These are phyloP conservation scores for Extremus antarcticus DNA, from an alignment of 495 filamentous ascomycete species.

Conservation along the genomic window DNA sequence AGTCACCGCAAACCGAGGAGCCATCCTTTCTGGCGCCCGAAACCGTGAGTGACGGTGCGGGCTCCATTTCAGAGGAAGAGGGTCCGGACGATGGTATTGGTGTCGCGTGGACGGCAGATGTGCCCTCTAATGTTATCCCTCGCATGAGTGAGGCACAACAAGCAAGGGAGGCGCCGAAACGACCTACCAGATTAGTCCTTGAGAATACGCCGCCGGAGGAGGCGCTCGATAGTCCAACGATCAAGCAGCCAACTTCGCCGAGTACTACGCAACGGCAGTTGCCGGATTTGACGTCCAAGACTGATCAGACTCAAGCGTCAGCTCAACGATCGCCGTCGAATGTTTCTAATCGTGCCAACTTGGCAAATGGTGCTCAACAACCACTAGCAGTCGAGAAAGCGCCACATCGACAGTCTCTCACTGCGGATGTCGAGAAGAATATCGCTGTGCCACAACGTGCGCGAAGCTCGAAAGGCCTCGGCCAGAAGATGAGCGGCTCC, in stretches of 20 bases:
- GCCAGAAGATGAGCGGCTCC: constrained; percentile 8
- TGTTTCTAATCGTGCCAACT: background rate
- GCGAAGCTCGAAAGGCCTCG: background rate
- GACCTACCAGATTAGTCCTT: background rate
- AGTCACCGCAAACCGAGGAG: background rate
- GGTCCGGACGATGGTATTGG: constrained; percentile 1
- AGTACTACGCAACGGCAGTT: background rate
- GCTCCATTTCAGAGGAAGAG: background rate
- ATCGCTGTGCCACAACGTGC: background rate
- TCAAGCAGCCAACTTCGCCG: background rate
- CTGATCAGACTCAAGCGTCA: background rate
- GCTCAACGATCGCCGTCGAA: background rate
- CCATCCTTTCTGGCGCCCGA: background rate
- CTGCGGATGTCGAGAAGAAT: constrained; percentile 5
- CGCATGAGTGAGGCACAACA: background rate
- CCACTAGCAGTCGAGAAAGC: background rate
- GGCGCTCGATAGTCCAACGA: constrained; percentile 2
- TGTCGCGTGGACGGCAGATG: constrained; percentile 6
- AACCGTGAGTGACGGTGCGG: background rate
- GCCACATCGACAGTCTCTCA: background rate
- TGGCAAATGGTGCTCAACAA: background rate
- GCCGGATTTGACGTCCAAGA: background rate
- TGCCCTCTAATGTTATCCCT: background rate
- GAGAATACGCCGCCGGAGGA: background rate
- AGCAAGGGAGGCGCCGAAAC: constrained; percentile 11